Percentiles rank a stretch among this genome's conserved stretches.
Conservation (phyloP, 208 protist genomes). For the Trypanosoma melophagium region DNA sequence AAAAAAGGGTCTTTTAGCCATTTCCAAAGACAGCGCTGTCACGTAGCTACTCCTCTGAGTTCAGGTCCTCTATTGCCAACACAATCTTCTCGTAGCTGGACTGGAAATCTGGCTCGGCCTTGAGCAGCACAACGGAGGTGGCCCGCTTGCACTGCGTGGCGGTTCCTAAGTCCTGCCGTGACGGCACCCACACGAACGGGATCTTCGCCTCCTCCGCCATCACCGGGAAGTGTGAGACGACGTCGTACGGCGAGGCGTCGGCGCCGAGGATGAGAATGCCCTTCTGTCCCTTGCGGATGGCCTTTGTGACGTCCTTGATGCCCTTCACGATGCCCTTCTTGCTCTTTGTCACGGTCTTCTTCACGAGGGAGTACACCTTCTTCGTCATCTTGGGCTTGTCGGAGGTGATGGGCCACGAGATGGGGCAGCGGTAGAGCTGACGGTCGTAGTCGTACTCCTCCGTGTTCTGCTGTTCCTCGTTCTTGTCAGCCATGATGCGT, state of each 20-base stretch:
- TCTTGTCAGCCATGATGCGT: constrained; percentile 13
- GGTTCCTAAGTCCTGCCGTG: constrained; percentile 89
- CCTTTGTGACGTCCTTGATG: constrained; percentile 95
- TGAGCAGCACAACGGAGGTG: constrained; percentile 91
- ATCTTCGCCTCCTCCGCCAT: constrained; percentile 92
- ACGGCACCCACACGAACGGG: constrained; percentile 93
- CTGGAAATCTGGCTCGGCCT: constrained; percentile 76
- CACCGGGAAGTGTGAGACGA: constrained; percentile 93
- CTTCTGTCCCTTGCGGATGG: constrained; percentile 90
- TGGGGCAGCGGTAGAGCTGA: constrained; percentile 91
- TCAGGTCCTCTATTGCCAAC: constrained; percentile 86
- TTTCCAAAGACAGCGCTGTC: neutral
- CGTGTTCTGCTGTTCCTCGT: constrained; percentile 41
- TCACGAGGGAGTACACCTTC: constrained; percentile 93
- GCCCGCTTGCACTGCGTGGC: constrained; percentile 93
- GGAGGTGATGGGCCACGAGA: constrained; percentile 86
- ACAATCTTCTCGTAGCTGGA: constrained; percentile 90
- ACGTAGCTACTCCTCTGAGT: constrained; percentile 49
- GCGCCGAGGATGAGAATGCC: constrained; percentile 90
- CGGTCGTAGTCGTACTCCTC: constrained; percentile 92
- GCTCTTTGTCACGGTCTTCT: constrained; percentile 86
- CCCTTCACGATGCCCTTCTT: constrained; percentile 91
- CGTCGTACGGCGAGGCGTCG: constrained; percentile 92
- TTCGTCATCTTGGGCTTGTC: constrained; percentile 95
- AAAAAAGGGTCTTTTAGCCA: neutral